A percentile compares a stretch with the other conserved stretches of the same genome.
phyloP scores from a whole-genome alignment of 306 rosid genomes.

The Pachyrhizus erosus region DNA sequence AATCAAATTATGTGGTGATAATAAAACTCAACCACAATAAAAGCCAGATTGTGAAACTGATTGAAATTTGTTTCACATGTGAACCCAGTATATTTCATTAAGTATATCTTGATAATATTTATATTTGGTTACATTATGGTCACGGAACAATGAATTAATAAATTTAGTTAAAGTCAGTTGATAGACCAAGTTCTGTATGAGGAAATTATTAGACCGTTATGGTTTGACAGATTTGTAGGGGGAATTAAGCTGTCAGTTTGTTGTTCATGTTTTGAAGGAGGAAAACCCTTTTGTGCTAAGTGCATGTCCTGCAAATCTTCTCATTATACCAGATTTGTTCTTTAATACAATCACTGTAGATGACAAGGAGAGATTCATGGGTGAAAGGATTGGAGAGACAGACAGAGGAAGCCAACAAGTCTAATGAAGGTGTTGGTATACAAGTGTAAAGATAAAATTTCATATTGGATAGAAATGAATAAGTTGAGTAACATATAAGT shows the following conservation, averaged over 20 bases:
- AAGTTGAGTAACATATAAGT: too few relatives aligned
- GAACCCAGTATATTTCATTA: background rate
- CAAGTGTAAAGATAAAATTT: too few relatives aligned
- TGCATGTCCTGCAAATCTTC: background rate
- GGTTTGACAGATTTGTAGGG: background rate
- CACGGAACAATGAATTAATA: background rate
- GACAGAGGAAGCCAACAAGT: background rate
- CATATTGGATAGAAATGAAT: too few relatives aligned
- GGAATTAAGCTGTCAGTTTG: background rate
- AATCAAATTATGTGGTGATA: background rate
- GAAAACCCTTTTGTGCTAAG: background rate
- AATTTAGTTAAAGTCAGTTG: constrained; percentile 22
- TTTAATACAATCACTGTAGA: background rate
- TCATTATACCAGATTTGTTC: background rate
- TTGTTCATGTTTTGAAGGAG: background rate
- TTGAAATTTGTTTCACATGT: constrained; percentile 5
- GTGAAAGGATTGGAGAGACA: background rate
- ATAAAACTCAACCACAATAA: too few relatives aligned
- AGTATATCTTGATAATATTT: background rate
- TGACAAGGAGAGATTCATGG: background rate
- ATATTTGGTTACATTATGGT: background rate
- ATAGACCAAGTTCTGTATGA: background rate
- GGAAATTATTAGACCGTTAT: background rate
- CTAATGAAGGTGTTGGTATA: too few relatives aligned
- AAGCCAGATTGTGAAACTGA: background rate